phyloP scores from a whole-genome alignment of 257 asterid species.

The Solanum stenotomum region DNA sequence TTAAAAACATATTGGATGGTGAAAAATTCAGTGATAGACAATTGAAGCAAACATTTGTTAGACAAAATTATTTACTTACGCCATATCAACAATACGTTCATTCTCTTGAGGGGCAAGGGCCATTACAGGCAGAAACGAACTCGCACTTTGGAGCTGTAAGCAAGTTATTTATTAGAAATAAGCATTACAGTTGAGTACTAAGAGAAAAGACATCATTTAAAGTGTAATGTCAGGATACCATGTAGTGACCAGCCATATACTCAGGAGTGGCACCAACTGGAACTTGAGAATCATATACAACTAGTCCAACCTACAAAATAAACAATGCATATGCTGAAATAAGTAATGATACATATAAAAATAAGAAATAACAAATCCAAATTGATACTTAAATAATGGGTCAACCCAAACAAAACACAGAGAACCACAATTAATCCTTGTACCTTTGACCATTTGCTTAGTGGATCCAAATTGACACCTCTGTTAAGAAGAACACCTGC shows the following conservation, averaged over 20 bases:
- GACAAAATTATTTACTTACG: conserved; percentile 43
- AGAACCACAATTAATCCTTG: neutral
- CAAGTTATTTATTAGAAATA: conserved; percentile 19
- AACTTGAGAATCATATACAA: conserved; percentile 89
- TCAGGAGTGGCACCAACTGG: conserved; percentile 98
- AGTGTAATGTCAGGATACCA: conserved; percentile 41
- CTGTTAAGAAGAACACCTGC: conserved; percentile 88
- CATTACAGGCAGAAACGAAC: conserved; percentile 93
- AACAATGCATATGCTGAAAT: neutral
- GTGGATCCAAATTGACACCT: conserved; percentile 92
- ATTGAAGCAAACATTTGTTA: neutral
- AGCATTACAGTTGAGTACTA: neutral
- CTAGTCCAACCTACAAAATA: conserved; percentile 73
- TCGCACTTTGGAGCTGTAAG: conserved; percentile 82
- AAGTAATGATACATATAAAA: neutral
- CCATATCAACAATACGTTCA: conserved; percentile 86
- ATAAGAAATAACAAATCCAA: neutral
- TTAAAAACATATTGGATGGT: neutral
- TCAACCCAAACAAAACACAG: neutral
- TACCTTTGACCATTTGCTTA: conserved; percentile 99
- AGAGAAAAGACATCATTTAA: neutral
- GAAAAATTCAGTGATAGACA: neutral
- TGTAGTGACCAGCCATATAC: conserved; percentile 97
- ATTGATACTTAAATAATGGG: neutral
- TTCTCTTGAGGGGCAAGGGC: conserved; percentile 98